phyloP scores from a whole-genome alignment of 192 early-diverging fungal species.

The Coemansia aciculifera region DNA sequence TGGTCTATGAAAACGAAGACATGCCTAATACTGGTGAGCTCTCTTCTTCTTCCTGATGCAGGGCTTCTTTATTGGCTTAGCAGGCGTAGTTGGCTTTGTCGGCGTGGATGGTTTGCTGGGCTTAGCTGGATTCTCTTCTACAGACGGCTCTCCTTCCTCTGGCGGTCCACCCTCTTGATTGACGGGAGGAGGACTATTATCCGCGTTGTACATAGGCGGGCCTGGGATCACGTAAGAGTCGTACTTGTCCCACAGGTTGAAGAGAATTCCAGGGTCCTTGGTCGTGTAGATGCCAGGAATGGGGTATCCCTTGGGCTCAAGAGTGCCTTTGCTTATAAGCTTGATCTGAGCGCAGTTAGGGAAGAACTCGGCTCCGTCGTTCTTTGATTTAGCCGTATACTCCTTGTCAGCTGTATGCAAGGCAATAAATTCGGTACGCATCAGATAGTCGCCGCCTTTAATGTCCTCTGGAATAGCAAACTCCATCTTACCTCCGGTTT shows the following conservation, averaged over 20 bases:
- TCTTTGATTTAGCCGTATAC: background rate
- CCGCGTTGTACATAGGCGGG: background rate
- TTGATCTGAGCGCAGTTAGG: conserved; percentile 30
- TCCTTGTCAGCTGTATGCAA: conserved; percentile 15
- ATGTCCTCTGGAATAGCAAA: conserved; percentile 27
- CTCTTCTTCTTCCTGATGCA: background rate
- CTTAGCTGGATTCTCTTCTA: background rate
- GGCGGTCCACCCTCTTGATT: background rate
- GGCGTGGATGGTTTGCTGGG: background rate
- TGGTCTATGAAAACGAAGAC: background rate
- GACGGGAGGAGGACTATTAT: background rate
- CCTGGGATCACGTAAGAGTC: background rate
- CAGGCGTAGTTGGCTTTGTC: no score
- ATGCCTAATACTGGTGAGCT: background rate
- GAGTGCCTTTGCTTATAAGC: background rate
- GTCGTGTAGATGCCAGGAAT: conserved; percentile 28
- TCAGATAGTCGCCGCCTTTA: conserved; percentile 23
- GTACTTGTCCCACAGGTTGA: background rate
- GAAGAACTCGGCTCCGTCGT: conserved; percentile 25
- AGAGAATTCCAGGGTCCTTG: conserved; percentile 22
- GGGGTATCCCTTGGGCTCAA: background rate
- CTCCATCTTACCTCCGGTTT: conserved; percentile 10
- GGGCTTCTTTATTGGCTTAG: background rate
- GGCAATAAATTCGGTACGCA: conserved; percentile 28
- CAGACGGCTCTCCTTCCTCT: background rate